Conservation (phyloP, 2,329 filamentous ascomycete species). For the Gyromitra esculenta region DNA sequence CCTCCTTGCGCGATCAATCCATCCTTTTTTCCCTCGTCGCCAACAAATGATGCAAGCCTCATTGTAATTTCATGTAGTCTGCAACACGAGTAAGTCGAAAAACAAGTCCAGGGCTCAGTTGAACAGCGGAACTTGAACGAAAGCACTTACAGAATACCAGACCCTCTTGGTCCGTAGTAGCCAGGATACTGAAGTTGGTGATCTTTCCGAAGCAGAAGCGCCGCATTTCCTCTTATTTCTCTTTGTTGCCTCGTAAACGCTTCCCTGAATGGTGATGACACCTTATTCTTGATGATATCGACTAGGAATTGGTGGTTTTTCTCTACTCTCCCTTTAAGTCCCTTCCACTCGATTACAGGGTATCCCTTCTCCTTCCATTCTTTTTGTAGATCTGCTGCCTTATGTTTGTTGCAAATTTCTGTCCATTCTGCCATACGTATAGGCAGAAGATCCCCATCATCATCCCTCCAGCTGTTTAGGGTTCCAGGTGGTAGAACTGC, state of each 20-base stretch:
- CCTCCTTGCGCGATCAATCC: conserved; percentile 72
- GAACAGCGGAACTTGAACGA: conserved; percentile 30
- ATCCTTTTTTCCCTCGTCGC: conserved; percentile 71
- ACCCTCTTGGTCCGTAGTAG: conserved; percentile 83
- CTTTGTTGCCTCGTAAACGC: conserved; percentile 67
- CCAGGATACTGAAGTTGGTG: conserved; percentile 72
- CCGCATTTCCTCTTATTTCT: conserved; percentile 62
- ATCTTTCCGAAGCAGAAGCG: conserved; percentile 68
- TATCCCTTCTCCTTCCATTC: conserved; percentile 69
- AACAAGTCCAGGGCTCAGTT: conserved; percentile 54
- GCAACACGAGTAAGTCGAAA: conserved; percentile 59
- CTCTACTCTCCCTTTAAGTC: conserved; percentile 69
- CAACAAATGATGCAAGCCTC: conserved; percentile 69
- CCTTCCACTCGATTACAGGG: conserved; percentile 75
- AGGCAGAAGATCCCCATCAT: conserved; percentile 38
- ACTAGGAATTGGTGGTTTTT: conserved; percentile 68
- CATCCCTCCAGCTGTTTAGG: conserved; percentile 36
- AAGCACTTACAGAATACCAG: conserved; percentile 72
- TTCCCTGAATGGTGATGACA: conserved; percentile 70
- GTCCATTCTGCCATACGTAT: conserved; percentile 53
- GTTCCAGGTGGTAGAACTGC: conserved; percentile 25
- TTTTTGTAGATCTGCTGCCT: conserved; percentile 55
- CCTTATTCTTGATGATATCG: conserved; percentile 68
- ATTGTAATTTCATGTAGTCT: conserved; percentile 70
- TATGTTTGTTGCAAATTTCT: conserved; percentile 60